Conservation (phyloP, 805 yeast genomes). For the Brettanomyces bruxellensis region DNA sequence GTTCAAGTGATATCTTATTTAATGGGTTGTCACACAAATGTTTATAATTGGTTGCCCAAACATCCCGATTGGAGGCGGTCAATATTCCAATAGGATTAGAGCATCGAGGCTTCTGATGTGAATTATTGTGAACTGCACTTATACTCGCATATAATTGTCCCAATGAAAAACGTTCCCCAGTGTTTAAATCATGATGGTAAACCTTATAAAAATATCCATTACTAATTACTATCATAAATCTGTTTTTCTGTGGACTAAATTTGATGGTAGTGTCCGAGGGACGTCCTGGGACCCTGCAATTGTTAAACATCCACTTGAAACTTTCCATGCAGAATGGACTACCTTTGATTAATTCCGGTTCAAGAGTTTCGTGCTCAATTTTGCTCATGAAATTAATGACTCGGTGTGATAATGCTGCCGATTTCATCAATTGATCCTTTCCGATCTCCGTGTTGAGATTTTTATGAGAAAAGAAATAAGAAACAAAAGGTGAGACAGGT, state of each 20-base stretch:
- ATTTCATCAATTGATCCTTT: conserved; percentile 57
- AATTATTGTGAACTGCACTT: conserved; percentile 37
- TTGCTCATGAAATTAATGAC: conserved; percentile 58
- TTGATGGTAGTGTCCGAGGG: conserved; percentile 54
- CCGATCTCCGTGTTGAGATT: conserved; percentile 52
- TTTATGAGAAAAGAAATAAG: conserved; percentile 81
- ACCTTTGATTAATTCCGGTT: conserved; percentile 70
- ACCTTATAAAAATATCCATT: conserved; percentile 79
- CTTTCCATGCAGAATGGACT: conserved; percentile 91
- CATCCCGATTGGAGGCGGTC: conserved; percentile 80
- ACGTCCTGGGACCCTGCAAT: conserved; percentile 67
- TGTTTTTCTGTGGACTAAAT: conserved; percentile 37
- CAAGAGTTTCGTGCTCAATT: conserved; percentile 64
- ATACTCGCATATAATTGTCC: conserved; percentile 51
- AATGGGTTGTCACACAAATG: conserved; percentile 51
- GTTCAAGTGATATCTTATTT: conserved; percentile 51
- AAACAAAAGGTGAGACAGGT: conserved; percentile 90
- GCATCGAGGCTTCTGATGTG: conserved; percentile 24
- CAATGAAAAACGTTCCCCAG: conserved; percentile 35
- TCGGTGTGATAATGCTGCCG: conserved; percentile 64
- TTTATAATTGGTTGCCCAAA: conserved; percentile 55
- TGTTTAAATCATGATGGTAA: conserved; percentile 38
- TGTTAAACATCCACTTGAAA: conserved; percentile 85
- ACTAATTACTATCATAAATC: conserved; percentile 62
- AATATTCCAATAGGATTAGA: conserved; percentile 65